Evolutionary conservation across 2,329 filamentous ascomycete genomes (phyloP), one percentile per base, ranked within the genome.

Genomic region (Didymella arachidicola): DNA sequence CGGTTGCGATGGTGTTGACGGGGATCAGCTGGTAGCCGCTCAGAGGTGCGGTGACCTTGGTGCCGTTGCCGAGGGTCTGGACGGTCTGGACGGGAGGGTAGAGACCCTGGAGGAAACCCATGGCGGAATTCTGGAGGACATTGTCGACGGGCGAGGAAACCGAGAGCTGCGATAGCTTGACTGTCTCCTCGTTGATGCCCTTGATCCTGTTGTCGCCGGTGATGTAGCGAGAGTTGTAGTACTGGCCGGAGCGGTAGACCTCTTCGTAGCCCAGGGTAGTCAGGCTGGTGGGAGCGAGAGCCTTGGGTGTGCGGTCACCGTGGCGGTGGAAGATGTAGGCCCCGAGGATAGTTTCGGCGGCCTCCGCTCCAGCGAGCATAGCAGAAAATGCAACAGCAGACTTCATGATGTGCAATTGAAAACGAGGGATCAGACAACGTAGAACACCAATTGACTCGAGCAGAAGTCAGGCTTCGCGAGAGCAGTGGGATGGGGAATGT

Each of bases 241-340:
- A 94, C 56, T 81, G 76, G 61, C 92, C 93, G 0, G 89, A 88
- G 45, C 83, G 81, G 77, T 87, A 89, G 66, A 93, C 87, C 79
- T 97, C 83, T 46, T 84, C 79, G 72, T 93, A 92, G 30, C 93
- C 93, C 50, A 97, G 84, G 59, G 89, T 84, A 12, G 93, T 97
- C 74, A 97, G 79, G 65, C 84, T 84, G 27, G 91, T 87, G 12
- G 90, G 89, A 44, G 87, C 82, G 62, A 86, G 87, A 18, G 86
- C 82, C 80, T 96, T 97, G 63, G 91, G 80, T 0, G 92, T 94
- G 55, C 93, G 87, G 77, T 97, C 93, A 57, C 93, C 93, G 79
- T 97, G 93, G 44, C 93, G 90, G 68, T 92, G 87, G 82, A 96
- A 96, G 78, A 97, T 87, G 77, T 93, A 95, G 44, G 89, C 87